Base-by-base conservation (phyloP, 768 basidiomycete genomes). In the Boletus rex-veris region DNA sequence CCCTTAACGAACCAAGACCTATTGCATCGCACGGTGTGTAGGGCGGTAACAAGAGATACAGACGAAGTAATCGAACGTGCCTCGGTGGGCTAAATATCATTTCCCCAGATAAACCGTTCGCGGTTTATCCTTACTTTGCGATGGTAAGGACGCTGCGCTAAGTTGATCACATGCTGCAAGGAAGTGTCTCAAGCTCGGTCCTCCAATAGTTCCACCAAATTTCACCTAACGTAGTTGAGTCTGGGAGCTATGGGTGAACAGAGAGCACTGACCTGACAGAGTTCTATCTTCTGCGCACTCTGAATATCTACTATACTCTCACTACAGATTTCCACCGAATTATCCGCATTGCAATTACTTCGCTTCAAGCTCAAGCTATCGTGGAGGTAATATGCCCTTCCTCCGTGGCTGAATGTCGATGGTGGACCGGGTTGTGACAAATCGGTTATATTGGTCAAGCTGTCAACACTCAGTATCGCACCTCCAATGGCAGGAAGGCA, bases 281-380 rank as follows among this genome's bases (percentile, higher is more conserved):
- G 61, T 15, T 76, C 74, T 18, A 69, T 73, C 61, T 76, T 78
- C 53, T 83, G 75, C 21, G 75, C 74, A 52, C 74, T 80, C 58
- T 84, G 84, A 19, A 81, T 66, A 59, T 86, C 84, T 12, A 79
- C 53, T 14, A 73, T 60, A 49, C 74, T 82, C 64, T 88, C 86
- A 28, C 64, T 75, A 24, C 72, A 60, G 33, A 72, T 63, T 39
- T 54, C 37, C 51, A 57, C 46, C 16, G 19, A 38, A 30, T 53
- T 31, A 21, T 53, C 43, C n/a, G 11, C 21, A 30, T 26, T n/a
- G 35, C 24, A 24, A 24, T 50, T 57, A 5, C 70, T 76, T 61
- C 78, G 80, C 30, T 78, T 77, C 30, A 84, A 73, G 58, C 70
- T 84, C 26, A 68, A 72, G 56, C 67, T 79, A 9, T 73, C 70